phyloP scores from a whole-genome alignment of 2,329 filamentous ascomycete species.

The Beauveria brongniartii region DNA sequence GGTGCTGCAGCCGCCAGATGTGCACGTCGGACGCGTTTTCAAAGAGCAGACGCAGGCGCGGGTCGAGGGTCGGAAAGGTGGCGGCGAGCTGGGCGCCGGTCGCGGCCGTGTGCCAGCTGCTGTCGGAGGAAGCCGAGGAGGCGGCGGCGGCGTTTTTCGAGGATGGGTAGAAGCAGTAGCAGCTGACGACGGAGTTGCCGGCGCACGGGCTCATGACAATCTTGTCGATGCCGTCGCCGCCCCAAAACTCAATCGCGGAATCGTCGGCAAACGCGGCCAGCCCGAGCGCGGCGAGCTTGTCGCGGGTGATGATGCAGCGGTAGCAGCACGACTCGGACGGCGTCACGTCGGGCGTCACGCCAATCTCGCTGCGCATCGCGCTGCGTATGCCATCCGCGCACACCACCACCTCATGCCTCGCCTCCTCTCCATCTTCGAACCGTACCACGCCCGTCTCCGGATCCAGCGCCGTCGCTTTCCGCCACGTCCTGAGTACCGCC shows the following conservation, averaged over 20 bases:
- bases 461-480: constrained; percentile 43
- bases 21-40: constrained; percentile 47
- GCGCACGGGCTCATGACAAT: constrained; percentile 60
- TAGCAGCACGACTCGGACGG: constrained; percentile 49
- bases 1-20: constrained; percentile 46
- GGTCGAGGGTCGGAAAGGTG: constrained; percentile 49
- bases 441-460: constrained; percentile 36
- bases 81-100: constrained; percentile 46
- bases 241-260: constrained; percentile 56
- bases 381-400: constrained; percentile 58
- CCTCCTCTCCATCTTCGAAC: constrained; percentile 40
- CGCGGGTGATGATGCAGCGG: constrained; percentile 50
- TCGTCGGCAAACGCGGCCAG: constrained; percentile 49
- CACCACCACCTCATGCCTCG: constrained; percentile 46
- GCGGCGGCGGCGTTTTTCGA: constrained; percentile 43
- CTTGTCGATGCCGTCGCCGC: constrained; percentile 52
- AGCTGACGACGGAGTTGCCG: constrained; percentile 49
- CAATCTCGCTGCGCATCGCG: constrained; percentile 45
- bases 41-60: constrained; percentile 44
- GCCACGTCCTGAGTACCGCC: constrained; percentile 43
- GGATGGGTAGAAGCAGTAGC: constrained; percentile 59
- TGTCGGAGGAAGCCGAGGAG: constrained; percentile 33
- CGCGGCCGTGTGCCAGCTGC: constrained; percentile 43
- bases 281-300: constrained; percentile 44
- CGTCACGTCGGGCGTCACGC: constrained; percentile 43